Evolutionary conservation across 352 stramenopile species (phyloP), one percentile per base, ranked within the genome.

Genomic region (Phytophthora pinifolia): DNA sequence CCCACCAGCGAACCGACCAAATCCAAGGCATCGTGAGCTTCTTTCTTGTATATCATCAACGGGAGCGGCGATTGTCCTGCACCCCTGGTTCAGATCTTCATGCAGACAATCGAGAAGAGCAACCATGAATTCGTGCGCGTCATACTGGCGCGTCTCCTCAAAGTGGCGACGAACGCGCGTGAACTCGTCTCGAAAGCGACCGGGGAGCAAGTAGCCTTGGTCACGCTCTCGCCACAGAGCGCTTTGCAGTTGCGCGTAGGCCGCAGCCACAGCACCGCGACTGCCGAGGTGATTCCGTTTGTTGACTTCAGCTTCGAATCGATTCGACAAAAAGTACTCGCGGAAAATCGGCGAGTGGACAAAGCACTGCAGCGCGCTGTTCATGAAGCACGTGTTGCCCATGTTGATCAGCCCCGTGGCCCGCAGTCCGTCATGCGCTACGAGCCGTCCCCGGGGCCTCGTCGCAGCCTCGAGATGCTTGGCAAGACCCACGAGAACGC

Each of bases 51-150:
- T 70, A 56, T 64, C 51, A 3, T 74, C 56, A 15, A 4, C 13
- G 9, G 54, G 39, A 12, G 54, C 38, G 38, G 39, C 5, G 17
- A 62, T 35, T 9, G 42, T 41, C 44, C 43, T 64, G 20, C 38
- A 46, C 1, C 97, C 82, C 27, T 90, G 79, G 68, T 99, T 99
- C 30, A 99, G 69, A 68, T 99, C 97, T 74, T 99, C 97, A 71
- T 99, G 97, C 2, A 99, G 67, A 52, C 96, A 97, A 76, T 99
- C 97, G 6, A 99, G 84, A 5, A 99, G 68, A 38, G 97, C 98
- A 27, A 94, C 88, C 73, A 98, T 98, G 42, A 93, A 92, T 46
- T 95, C 85, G 70, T 99, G 96, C 15, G 88, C 89, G 51, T 99
- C 97, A 51, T 99, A 97, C 67, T 99, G 97, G 7, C 76, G 77